A percentile compares a stretch with the other conserved stretches of the same genome.
Conservation (phyloP, 345 rosid genomes). For the Barbarea vulgaris region DNA sequence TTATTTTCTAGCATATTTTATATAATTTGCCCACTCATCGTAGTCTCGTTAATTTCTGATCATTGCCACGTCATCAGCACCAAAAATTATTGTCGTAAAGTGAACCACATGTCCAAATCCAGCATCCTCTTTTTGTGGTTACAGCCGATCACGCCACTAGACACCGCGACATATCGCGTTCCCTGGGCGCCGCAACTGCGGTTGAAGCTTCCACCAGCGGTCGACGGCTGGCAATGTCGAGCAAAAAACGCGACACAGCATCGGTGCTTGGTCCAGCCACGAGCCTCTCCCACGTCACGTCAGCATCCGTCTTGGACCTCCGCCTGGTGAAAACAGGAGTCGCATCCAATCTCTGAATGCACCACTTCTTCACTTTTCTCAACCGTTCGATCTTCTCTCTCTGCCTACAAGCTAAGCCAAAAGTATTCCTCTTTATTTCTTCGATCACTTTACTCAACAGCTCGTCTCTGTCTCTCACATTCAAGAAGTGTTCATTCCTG, state of each 20-base stretch:
- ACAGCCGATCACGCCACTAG: slow-evolving; percentile 43
- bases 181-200: slow-evolving; percentile 4
- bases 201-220: not conserved
- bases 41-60: not conserved
- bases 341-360: slow-evolving; percentile 62
- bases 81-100: not conserved
- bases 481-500: slow-evolving; percentile 44
- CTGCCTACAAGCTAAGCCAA: slow-evolving; percentile 57
- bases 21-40: slow-evolving; percentile 4
- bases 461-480: slow-evolving; percentile 29
- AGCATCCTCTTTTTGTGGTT: not conserved
- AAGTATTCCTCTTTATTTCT: slow-evolving; percentile 56
- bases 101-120: slow-evolving; percentile 15
- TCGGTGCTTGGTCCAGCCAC: slow-evolving; percentile 55
- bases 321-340: slow-evolving; percentile 54
- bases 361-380: slow-evolving; percentile 57
- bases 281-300: slow-evolving; percentile 58
- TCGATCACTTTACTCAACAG: slow-evolving; percentile 51
- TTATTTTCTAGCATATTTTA: not conserved
- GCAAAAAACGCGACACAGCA: slow-evolving; percentile 49
- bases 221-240: slow-evolving; percentile 33
- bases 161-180: slow-evolving; percentile 41
- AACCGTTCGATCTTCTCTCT: slow-evolving; percentile 63
- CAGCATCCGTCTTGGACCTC: slow-evolving; percentile 47
- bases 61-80: slow-evolving; percentile 21